Conservation (phyloP, 768 basidiomycete genomes). For the Boletus subcaerulescens region DNA sequence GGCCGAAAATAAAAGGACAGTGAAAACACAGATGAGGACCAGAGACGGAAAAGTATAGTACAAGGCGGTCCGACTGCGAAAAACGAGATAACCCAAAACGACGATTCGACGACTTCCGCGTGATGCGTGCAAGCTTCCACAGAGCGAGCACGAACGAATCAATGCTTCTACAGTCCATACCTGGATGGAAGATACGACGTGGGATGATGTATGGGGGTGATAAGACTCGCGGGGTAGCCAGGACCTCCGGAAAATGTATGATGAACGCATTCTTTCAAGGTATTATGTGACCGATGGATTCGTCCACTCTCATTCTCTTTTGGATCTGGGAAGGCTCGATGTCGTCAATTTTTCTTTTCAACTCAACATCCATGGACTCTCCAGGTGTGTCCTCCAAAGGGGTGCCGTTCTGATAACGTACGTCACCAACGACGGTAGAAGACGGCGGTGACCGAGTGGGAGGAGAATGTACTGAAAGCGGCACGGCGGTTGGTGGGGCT, state of each 20-base stretch:
- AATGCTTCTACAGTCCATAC: constrained; percentile 29
- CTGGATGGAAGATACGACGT: constrained; percentile 23
- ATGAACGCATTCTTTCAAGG: constrained; percentile 43
- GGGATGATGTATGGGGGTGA: constrained; percentile 17
- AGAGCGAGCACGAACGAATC: constrained; percentile 24
- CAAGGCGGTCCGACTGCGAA: constrained; percentile 34
- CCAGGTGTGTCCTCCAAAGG: constrained; percentile 40
- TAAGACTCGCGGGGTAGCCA: constrained; percentile 23
- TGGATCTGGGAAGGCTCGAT: constrained; percentile 47
- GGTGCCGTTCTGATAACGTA: constrained; percentile 33
- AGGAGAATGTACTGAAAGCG: constrained; percentile 43
- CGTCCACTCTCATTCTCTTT: constrained; percentile 75
- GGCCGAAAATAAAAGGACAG: constrained; percentile 11
- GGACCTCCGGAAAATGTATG: constrained; percentile 18
- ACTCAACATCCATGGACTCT: constrained; percentile 49
- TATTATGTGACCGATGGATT: constrained; percentile 47
- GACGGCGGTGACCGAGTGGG: constrained; percentile 56
- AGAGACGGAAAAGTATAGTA: constrained; percentile 30
- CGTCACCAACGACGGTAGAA: constrained; percentile 33
- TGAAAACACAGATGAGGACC: constrained; percentile 12
- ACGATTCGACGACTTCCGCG: constrained; percentile 31
- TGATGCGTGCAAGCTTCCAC: constrained; percentile 28
- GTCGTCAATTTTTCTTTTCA: constrained; percentile 60
- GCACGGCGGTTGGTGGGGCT: constrained; percentile 19
- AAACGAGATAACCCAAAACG: constrained; percentile 33